phyloP scores from a whole-genome alignment of 768 basidiomycete species.

The Naganishia antarctica region DNA sequence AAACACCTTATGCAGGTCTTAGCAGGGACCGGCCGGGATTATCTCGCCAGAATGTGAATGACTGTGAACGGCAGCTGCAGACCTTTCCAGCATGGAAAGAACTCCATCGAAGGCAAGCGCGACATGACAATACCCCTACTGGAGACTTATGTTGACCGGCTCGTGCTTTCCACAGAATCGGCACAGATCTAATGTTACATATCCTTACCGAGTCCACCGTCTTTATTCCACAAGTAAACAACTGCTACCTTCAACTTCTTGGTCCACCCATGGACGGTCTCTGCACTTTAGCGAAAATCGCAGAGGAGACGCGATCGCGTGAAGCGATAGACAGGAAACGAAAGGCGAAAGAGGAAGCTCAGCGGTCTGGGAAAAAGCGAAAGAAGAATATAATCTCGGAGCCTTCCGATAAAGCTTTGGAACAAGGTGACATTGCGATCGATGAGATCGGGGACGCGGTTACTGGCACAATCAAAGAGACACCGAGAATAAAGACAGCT shows the following conservation, averaged over 20 bases:
- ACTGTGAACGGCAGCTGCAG: conserved; percentile 34
- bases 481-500: not conserved
- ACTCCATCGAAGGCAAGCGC: conserved; percentile 32
- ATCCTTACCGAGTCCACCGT: conserved; percentile 61
- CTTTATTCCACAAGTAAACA: conserved; percentile 73
- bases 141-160: no score
- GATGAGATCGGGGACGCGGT: not conserved
- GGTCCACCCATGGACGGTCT: conserved; percentile 63
- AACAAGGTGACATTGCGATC: not conserved
- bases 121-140: not conserved
- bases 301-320: not conserved
- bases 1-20: not conserved
- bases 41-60: conserved; percentile 40
- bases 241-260: conserved; percentile 75
- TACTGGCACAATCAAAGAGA: not conserved
- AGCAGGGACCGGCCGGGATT: conserved; percentile 34
- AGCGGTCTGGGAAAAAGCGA: not conserved
- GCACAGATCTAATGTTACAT: conserved; percentile 65
- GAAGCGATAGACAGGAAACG: conserved; percentile 19
- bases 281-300: conserved; percentile 36
- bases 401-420: no score
- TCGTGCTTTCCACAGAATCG: conserved; percentile 56
- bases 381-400: no score
- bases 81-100: conserved; percentile 31
- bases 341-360: conserved; percentile 3